phyloP scores from a whole-genome alignment of 192 early-diverging fungal genomes.

The Diversispora eburnea region DNA sequence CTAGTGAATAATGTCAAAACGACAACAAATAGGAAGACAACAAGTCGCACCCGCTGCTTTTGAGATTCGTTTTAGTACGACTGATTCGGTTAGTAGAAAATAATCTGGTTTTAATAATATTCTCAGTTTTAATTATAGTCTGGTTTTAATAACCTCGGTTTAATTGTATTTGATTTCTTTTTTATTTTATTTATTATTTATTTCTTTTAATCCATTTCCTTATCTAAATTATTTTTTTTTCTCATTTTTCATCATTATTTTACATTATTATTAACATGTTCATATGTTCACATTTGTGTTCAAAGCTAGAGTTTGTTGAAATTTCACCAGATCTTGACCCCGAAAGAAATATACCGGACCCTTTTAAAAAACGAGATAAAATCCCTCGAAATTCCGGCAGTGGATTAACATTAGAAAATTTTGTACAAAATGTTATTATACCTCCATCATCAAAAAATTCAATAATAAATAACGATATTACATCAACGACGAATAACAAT shows the following conservation, averaged over 20 bases:
- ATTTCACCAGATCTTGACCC: neutral
- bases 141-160: too few relatives aligned
- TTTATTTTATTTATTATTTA: too few relatives aligned
- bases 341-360: conserved; percentile 15
- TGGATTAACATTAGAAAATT: neutral
- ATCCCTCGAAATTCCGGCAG: conserved; percentile 25
- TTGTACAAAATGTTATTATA: neutral
- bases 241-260: neutral
- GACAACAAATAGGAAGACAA: neutral
- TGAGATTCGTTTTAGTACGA: conserved; percentile 25
- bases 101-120: too few relatives aligned
- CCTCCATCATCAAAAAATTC: neutral
- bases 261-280: neutral
- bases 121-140: too few relatives aligned
- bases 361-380: conserved; percentile 25
- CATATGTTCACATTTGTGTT: neutral
- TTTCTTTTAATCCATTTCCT: neutral
- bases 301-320: neutral
- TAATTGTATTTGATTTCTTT: too few relatives aligned
- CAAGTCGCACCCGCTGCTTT: conserved; percentile 2
- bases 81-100: conserved; percentile 13
- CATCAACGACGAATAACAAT: neutral
- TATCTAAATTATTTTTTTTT: neutral
- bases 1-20: too few relatives aligned
- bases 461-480: neutral